Percentiles rank a stretch among this genome's conserved stretches.
Conservation (phyloP, 805 yeast species). For the Suhomyces sp. region DNA sequence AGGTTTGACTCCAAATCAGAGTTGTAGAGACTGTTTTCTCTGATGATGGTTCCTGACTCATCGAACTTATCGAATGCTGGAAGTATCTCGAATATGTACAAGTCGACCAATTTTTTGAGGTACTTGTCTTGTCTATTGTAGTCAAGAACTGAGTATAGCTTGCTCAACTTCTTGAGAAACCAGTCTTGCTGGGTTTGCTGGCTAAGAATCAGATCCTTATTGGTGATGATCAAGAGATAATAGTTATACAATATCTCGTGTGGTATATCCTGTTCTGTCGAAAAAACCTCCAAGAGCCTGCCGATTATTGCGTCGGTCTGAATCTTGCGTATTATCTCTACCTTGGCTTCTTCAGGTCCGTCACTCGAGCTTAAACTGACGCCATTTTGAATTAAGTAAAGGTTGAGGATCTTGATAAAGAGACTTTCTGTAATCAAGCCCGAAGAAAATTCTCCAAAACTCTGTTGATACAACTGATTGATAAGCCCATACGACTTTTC, state of each 20-base stretch:
- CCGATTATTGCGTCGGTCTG: slow-evolving; percentile 16
- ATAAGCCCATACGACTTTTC: slow-evolving; percentile 29
- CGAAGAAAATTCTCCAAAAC: slow-evolving; percentile 19
- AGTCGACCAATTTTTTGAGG: slow-evolving; percentile 25
- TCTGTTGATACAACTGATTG: slow-evolving; percentile 18
- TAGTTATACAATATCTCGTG: slow-evolving; percentile 32
- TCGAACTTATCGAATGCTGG: slow-evolving; percentile 27
- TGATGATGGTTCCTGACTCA: slow-evolving; percentile 27
- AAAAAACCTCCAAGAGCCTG: slow-evolving; percentile 18
- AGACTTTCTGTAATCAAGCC: slow-evolving; percentile 25
- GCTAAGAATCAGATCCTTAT: slow-evolving; percentile 16
- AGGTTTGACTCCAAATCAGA: slow-evolving; percentile 4
- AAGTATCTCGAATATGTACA: slow-evolving; percentile 35
- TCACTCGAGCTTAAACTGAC: slow-evolving; percentile 12
- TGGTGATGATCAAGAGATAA: slow-evolving; percentile 28
- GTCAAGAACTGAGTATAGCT: neutral
- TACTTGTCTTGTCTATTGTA: slow-evolving; percentile 9
- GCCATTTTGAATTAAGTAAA: slow-evolving; percentile 38
- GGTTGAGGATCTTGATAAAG: slow-evolving; percentile 32
- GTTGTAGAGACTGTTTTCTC: slow-evolving; percentile 14
- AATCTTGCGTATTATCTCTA: slow-evolving; percentile 14
- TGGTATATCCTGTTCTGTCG: slow-evolving; percentile 23
- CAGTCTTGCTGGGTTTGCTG: slow-evolving; percentile 5
- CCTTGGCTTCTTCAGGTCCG: slow-evolving; percentile 6
- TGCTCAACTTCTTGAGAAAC: slow-evolving; percentile 1